Conservation (phyloP, 2,329 filamentous ascomycete genomes). For the Calonectria honghensis region DNA sequence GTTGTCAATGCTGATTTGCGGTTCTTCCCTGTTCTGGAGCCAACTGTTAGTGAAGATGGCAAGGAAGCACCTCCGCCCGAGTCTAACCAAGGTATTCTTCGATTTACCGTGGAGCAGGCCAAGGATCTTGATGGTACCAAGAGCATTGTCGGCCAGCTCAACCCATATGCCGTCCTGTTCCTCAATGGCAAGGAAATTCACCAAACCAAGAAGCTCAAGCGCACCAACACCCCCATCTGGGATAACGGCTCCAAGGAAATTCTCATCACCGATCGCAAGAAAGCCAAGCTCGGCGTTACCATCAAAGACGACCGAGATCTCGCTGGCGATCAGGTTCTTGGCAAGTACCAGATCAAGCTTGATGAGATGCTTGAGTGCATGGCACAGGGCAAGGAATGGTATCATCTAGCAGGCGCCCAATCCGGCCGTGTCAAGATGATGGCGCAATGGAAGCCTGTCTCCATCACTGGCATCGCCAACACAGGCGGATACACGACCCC, state of each 20-base stretch:
- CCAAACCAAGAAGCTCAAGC: slow-evolving; percentile 92
- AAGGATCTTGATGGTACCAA: slow-evolving; percentile 96
- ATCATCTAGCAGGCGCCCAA: slow-evolving; percentile 87
- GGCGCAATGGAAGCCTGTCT: slow-evolving; percentile 96
- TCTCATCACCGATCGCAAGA: slow-evolving; percentile 94
- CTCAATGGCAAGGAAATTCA: slow-evolving; percentile 96
- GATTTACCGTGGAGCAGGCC: slow-evolving; percentile 95
- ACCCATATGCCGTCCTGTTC: slow-evolving; percentile 90
- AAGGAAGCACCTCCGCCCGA: slow-evolving; percentile 88
- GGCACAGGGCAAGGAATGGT: slow-evolving; percentile 97
- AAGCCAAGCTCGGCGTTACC: slow-evolving; percentile 90
- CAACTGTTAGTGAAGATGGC: slow-evolving; percentile 83
- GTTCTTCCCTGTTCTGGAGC: slow-evolving; percentile 94
- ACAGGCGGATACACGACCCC: slow-evolving; percentile 94
- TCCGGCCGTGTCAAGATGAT: slow-evolving; percentile 92
- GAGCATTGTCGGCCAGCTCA: slow-evolving; percentile 92
- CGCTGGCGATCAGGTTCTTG: slow-evolving; percentile 86
- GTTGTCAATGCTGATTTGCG: slow-evolving; percentile 87
- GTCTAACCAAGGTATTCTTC: slow-evolving; percentile 93
- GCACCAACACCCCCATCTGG: slow-evolving; percentile 98
- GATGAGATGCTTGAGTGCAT: slow-evolving; percentile 94
- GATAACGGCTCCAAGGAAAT: slow-evolving; percentile 94
- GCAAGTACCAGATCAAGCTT: slow-evolving; percentile 95
- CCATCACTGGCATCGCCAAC: slow-evolving; percentile 85
- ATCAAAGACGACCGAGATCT: slow-evolving; percentile 97